phyloP scores from a whole-genome alignment of 208 protist species.

The Phytomonas sp. region DNA sequence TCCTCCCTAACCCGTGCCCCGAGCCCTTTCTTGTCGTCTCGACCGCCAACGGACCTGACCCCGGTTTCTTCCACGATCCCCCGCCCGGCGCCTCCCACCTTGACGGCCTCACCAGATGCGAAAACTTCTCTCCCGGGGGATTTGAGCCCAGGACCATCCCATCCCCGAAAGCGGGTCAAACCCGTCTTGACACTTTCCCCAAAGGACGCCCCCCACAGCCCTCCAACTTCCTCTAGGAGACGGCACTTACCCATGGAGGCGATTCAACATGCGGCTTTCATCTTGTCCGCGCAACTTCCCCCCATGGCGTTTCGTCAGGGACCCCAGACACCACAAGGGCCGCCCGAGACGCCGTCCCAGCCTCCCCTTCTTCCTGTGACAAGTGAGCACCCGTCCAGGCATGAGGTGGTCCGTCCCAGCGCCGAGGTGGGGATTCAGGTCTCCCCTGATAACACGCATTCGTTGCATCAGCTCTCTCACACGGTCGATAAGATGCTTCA shows the following conservation, averaged over 20 bases:
- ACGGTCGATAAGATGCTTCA: constrained; percentile 68
- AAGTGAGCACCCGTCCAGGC: background rate
- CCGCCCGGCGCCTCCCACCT: background rate
- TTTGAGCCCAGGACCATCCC: background rate
- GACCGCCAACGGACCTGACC: background rate
- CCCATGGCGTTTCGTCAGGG: background rate
- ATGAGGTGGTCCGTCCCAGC: background rate
- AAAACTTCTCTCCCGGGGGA: background rate
- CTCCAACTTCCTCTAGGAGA: constrained; percentile 34
- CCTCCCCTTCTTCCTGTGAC: background rate
- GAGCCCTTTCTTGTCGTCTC: background rate
- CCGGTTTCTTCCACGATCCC: background rate
- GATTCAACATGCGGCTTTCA: constrained; percentile 54
- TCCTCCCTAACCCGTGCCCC: background rate
- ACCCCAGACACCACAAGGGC: background rate
- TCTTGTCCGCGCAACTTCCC: constrained; percentile 14
- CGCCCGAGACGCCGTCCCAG: background rate
- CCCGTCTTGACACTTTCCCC: background rate
- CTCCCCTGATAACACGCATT: background rate
- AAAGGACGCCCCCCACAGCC: constrained; percentile 9
- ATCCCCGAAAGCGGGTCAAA: background rate
- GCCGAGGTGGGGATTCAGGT: background rate
- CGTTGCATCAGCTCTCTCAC: constrained; percentile 20
- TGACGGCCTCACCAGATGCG: background rate
- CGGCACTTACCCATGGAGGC: constrained; percentile 52